A percentile compares a stretch with the other conserved stretches of the same genome.
Conservation (phyloP, 2,329 filamentous ascomycete genomes). For the Cercospora sojina region DNA sequence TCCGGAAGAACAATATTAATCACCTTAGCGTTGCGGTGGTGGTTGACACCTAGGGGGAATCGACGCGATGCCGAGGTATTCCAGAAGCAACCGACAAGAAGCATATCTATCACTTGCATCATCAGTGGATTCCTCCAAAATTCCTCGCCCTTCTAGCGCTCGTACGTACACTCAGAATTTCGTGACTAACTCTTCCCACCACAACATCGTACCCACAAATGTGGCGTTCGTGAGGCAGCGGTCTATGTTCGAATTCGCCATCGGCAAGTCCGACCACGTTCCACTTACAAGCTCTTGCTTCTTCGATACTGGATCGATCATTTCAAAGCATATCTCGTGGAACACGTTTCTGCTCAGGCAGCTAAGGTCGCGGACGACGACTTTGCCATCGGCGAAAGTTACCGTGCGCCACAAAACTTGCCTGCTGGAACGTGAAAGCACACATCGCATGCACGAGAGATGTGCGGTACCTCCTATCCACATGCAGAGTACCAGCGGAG, state of each 20-base stretch:
- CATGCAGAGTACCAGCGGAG: neutral
- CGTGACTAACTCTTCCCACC: neutral
- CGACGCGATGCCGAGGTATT: no score
- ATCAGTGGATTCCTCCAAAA: neutral
- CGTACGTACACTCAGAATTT: neutral
- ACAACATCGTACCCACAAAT: neutral
- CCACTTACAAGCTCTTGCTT: neutral
- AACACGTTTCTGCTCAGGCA: neutral
- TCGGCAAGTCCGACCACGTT: neutral
- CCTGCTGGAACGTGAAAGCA: neutral
- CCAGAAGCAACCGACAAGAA: no score
- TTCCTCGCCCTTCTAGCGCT: neutral
- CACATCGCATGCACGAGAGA: neutral
- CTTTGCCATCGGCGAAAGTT: neutral
- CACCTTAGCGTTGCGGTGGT: no score
- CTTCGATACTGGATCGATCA: neutral
- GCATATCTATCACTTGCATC: neutral
- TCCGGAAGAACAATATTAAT: neutral
- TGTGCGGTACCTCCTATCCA: neutral
- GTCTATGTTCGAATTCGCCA: neutral
- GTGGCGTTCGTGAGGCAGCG: neutral
- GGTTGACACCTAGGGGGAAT: neutral
- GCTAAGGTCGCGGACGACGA: neutral
- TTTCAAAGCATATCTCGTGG: neutral
- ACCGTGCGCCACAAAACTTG: neutral